Base-by-base conservation (phyloP, 1,139 yeast genomes). In the Magnusiomyces magnusii region DNA sequence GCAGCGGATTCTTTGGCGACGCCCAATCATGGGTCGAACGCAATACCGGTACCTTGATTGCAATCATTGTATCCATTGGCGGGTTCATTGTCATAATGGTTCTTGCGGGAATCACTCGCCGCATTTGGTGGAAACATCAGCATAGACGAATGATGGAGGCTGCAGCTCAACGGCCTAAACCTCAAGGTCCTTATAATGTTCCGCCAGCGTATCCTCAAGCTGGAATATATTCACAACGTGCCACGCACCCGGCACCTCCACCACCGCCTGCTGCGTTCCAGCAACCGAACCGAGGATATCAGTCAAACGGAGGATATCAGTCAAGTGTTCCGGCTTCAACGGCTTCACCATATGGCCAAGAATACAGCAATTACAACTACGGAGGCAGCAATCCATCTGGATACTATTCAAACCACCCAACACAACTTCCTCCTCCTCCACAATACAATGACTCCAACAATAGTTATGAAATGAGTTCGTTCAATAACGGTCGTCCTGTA, bases 191-290 rank as follows among this genome's bases (percentile, higher is more conserved):
- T 75, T 17, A 61, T 57, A 24, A 73, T 76, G 70, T 58, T 28
- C 69, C 41, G 70, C 69, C 60, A 75, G 70, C 42, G 64, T 64
- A 21, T 74, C 77, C 64, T 73, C 76, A 61, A 47, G 58, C 31
- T 59, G 64, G 42, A 73, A 77, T 62, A 68, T 68, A 59, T 73
- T 62, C 62, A 67, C 75, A 0, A 60, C 47, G 66, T n/a, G 75
- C 55, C 7, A 39, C 34, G 15, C 55, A 52, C 24, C 51, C 36
- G 7, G 36, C 36, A 7, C 51, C 51, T 3, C 51, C 51, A 19
- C 51, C 51, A 10, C 51, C 51, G 36, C 51, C 51, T 2, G n/a
- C 41, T 7, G 36, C 36, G 10, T 31, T 17, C 53, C 41, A 7
- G 34, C 53, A 17, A 23, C 53, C 17, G 34, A 23, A 50, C 41